A percentile compares a stretch with the other conserved stretches of the same genome.
Evolutionary conservation across 148 eudicot genomes (phyloP).

Genomic region (Chenopodium quinoa): DNA sequence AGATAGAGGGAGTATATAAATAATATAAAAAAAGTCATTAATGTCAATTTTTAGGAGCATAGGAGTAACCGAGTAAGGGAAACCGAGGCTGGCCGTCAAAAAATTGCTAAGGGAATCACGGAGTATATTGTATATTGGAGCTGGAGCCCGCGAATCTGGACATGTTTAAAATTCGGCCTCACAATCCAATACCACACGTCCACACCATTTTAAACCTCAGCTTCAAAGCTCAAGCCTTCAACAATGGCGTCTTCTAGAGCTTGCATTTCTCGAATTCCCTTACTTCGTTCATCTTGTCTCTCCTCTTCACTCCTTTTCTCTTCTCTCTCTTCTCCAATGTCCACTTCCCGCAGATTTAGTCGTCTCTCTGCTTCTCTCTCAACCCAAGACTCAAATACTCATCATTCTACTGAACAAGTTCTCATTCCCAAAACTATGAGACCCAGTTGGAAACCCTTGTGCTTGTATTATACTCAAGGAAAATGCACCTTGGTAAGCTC

Average conservation of each 20-base stretch:
- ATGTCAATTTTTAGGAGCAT: too few relatives aligned
- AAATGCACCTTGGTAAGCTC: conserved; percentile 69
- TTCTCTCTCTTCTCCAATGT: conserved; percentile 14
- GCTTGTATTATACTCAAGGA: conserved; percentile 79
- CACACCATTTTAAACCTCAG: background rate
- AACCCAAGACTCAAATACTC: conserved; percentile 22
- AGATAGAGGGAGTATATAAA: too few relatives aligned
- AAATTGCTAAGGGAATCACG: too few relatives aligned
- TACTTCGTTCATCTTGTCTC: conserved; percentile 21
- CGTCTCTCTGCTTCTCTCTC: conserved; percentile 42
- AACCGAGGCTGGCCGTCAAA: too few relatives aligned
- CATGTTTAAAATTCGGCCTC: too few relatives aligned
- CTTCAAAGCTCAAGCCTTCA: background rate
- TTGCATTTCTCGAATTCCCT: conserved; percentile 14
- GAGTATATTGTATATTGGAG: too few relatives aligned
- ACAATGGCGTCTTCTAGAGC: conserved; percentile 41
- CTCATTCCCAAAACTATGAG: conserved; percentile 12
- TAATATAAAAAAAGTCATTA: too few relatives aligned
- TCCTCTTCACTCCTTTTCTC: conserved; percentile 21
- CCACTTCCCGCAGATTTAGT: conserved; percentile 20
- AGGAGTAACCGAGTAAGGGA: too few relatives aligned
- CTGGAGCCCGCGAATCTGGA: too few relatives aligned
- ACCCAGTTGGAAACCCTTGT: conserved; percentile 76
- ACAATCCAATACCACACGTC: too few relatives aligned
- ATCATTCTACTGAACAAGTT: conserved; percentile 16